Evolutionary conservation across 495 filamentous ascomycete genomes (phyloP), one percentile per base, ranked within the genome.

Genomic region (Parmelia sp.): DNA sequence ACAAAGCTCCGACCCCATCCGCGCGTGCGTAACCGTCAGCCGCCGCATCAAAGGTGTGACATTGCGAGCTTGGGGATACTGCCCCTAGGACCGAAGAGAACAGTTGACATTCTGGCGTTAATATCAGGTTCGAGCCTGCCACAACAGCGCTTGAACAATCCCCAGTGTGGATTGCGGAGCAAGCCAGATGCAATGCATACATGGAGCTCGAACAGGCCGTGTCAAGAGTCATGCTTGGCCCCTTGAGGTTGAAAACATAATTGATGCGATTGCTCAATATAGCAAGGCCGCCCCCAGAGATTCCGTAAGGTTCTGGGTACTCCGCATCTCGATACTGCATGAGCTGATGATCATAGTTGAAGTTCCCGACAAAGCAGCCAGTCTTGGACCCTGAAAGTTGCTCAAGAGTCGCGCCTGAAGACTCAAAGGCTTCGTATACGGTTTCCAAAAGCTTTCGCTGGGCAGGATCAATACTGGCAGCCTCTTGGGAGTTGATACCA

Each of bases 11-110:
- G 3, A 49, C 6, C 1, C 45, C 45, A 8, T 49, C 45, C 3
- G n/a, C 45, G 3, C 45, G 45, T 11, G 45, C 45, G 27, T 49
- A 49, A 49, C 45, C 45, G 14, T 49, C 23, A 1, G 45, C 45
- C 8, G n/a, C n/a, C 12, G n/a, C 23, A 65, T 88, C 85, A 61
- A 86, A 89, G 1, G 80, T 82, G 68, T 83, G 77, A 47, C 82
- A 87, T 25, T 71, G 74, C 10, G 79, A 78, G 2, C 69, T 63
- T 23, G 68, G 64, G 5, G 73, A 76, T 3, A 76, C 61, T 15
- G 70, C 65, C 29, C 74, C 71, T 14, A 68, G 40, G 29, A 65
- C 74, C 9, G 72, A 65, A 19, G 74, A 76, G 21, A 74, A 73
- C 23, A 84, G 78, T 63, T 78, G 78, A 55, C 75, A 73, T 61